Evolutionary conservation across 768 basidiomycete genomes (phyloP).

Genomic region (Hemileccinum impolitum): DNA sequence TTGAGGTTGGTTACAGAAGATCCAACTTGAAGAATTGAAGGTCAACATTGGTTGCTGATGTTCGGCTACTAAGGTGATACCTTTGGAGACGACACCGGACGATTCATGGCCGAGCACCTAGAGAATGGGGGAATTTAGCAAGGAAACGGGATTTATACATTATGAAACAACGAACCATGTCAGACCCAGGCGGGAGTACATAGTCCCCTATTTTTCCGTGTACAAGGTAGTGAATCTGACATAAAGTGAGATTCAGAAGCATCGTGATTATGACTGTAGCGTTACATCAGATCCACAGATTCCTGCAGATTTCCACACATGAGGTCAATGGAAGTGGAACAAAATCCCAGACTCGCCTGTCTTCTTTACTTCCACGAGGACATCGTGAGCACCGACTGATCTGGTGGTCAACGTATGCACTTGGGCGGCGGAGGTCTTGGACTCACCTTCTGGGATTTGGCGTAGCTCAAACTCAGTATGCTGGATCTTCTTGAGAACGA

Average conservation of each 20-base stretch:
- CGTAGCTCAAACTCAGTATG: constrained; percentile 70
- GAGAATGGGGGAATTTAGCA: background rate
- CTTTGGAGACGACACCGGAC: constrained; percentile 70
- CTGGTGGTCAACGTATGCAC: constrained; percentile 5
- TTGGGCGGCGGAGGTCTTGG: background rate
- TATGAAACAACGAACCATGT: constrained; percentile 54
- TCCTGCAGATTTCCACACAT: constrained; percentile 41
- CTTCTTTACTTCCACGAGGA: constrained; percentile 88
- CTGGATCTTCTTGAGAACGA: constrained; percentile 67
- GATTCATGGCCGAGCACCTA: constrained; percentile 96
- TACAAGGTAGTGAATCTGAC: constrained; percentile 73
- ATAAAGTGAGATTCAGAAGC: constrained; percentile 4
- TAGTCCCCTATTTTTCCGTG: constrained; percentile 80
- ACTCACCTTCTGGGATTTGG: constrained; percentile 68
- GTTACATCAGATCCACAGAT: constrained; percentile 89
- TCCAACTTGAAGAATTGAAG: constrained; percentile 51
- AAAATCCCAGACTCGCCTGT: constrained; percentile 55
- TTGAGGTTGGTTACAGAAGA: constrained; percentile 71
- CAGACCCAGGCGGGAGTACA: constrained; percentile 57
- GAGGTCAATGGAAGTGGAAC: constrained; percentile 5
- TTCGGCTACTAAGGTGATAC: constrained; percentile 30
- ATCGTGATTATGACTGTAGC: constrained; percentile 2
- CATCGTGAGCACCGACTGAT: constrained; percentile 68
- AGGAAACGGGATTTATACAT: background rate
- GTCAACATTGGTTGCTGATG: background rate